Evolutionary conservation across 768 basidiomycete genomes (phyloP), one percentile per base, ranked within the genome.

Genomic region (Lactifluus pinguis): DNA sequence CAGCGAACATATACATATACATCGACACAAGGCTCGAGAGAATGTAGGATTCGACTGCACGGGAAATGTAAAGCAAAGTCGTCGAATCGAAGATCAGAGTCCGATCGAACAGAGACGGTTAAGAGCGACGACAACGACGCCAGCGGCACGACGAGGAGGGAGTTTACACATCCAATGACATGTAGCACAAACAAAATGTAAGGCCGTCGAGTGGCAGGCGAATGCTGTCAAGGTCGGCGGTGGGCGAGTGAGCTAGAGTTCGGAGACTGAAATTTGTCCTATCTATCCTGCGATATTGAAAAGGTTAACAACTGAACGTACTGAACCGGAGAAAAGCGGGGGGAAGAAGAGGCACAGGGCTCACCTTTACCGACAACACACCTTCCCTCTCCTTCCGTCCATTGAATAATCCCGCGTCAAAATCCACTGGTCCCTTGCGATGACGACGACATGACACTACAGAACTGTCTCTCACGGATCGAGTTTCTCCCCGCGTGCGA

Each of bases 401-500:
- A 55, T 44, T 54, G 30, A 30, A 55, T 41, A 42, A 42, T 42
- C 41, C 14, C 6, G 41, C 41, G 41, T 42, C 41, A 34, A 21
- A 55, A 47, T 55, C 34, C 55, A 55, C 34, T 45, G 25, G 48
- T 34, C 36, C 45, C 45, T 48, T 47, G 55, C 45, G 55, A 56
- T 38, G 15, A 56, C 19, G 45, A 48, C 34, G 48, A 15, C 21
- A 50, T 21, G 21, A 39, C 38, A n/a, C n/a, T n/a, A 51, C 36
- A 11, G 50, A 13, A 13, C 3, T 21, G 4, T 39, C 13, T 32
- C 29, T 64, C 54, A 66, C 42, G 80, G 81, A 47, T 42, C 89
- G 55, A 92, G 72, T 72, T 91, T 90, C 78, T 92, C 90, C 36
- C 90, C 90, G 13, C 90, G 82, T 1, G 90, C 87, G 61, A 92